Percentiles rank a stretch among this genome's conserved stretches.
Conservation (phyloP, 306 rosid genomes). For the Vigna hirtella region DNA sequence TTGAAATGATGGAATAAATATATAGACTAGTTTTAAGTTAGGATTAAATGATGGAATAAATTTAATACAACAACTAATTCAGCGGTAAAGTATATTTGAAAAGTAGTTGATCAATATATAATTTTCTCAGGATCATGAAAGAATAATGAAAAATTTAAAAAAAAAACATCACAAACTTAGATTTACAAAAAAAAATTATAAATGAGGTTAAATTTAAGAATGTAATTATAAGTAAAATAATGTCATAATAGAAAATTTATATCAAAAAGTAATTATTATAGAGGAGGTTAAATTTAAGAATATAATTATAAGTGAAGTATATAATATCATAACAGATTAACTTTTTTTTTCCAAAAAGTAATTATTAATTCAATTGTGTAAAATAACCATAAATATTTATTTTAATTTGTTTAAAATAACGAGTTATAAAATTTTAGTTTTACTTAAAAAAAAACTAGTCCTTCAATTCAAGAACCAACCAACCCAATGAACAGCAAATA, state of each 20-base stretch:
- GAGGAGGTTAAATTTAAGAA: not conserved
- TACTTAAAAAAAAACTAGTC: not conserved
- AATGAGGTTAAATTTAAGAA: not conserved
- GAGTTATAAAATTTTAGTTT: not conserved
- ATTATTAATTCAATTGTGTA: not conserved
- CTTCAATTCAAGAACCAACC: not conserved
- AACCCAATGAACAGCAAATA: not conserved
- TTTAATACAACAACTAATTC: not conserved
- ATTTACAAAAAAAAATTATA: no score
- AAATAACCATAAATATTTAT: not conserved
- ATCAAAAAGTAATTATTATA: not conserved
- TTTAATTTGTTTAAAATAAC: not conserved
- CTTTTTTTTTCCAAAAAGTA: not conserved
- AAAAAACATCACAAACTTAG: not conserved
- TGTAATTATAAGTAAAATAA: not conserved
- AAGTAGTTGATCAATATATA: not conserved
- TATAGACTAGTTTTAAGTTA: not conserved
- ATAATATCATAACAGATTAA: not conserved
- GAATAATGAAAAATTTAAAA: not conserved
- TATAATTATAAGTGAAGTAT: not conserved
- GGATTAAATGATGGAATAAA: not conserved
- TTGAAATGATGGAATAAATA: not conserved
- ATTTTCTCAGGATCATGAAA: not conserved
- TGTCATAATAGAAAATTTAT: not conserved
- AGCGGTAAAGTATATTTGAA: not conserved